Evolutionary conservation across 306 rosid species (phyloP).

Genomic region (Malus orientalis): DNA sequence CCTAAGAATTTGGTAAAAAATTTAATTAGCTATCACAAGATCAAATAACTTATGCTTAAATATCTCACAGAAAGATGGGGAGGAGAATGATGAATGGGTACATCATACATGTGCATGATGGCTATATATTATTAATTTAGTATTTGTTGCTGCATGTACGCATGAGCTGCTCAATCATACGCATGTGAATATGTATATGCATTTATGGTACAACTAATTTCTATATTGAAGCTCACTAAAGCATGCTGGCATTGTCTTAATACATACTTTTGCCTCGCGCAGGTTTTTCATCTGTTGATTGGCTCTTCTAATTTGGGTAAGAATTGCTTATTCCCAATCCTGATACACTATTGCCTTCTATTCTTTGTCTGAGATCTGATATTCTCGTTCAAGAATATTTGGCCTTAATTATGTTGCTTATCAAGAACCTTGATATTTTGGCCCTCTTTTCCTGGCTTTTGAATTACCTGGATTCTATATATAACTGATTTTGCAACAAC

Average conservation of each 20-base stretch:
- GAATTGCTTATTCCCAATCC: constrained; percentile 27
- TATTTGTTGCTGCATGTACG: background rate
- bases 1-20: background rate
- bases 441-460: background rate
- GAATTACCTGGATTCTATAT: background rate
- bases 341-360: constrained; percentile 9
- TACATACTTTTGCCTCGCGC: constrained; percentile 18
- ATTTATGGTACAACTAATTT: background rate
- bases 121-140: background rate
- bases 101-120: constrained; percentile 3
- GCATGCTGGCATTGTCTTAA: background rate
- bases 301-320: constrained; percentile 86
- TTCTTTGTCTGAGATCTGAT: constrained; percentile 1
- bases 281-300: constrained; percentile 93
- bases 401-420: background rate
- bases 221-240: background rate
- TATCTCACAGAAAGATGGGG: constrained; percentile 7
- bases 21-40: background rate
- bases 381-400: background rate
- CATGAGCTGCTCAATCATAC: background rate
- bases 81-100: background rate
- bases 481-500: background rate
- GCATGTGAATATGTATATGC: background rate
- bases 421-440: constrained; percentile 2
- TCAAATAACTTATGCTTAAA: background rate